A percentile compares a stretch with the other conserved stretches of the same genome.
These are phyloP conservation scores for Porphyrellus sp. DNA, from an alignment of 1,284 basidiomycete species.

Conservation along the genomic window DNA sequence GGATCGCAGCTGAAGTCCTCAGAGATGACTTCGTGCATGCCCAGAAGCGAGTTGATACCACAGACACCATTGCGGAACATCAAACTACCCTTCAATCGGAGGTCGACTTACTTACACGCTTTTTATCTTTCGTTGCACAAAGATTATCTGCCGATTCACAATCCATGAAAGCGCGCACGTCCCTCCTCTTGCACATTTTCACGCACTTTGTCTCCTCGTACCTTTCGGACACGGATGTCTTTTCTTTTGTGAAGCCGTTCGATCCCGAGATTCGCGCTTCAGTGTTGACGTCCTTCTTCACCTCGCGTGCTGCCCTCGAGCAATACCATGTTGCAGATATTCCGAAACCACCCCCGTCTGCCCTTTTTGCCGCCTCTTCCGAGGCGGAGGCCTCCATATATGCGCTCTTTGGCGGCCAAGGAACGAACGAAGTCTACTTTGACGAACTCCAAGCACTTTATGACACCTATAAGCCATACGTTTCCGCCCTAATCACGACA, in stretches of 20 bases:
- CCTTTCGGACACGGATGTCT: slow-evolving; percentile 73
- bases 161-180: slow-evolving; percentile 55
- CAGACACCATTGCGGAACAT: slow-evolving; percentile 49
- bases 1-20: slow-evolving; percentile 86
- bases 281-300: slow-evolving; percentile 80
- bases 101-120: slow-evolving; percentile 76
- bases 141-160: slow-evolving; percentile 55
- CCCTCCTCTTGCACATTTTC: slow-evolving; percentile 71
- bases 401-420: slow-evolving; percentile 98
- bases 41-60: slow-evolving; percentile 53
- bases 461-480: slow-evolving; percentile 87
- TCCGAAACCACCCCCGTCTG: slow-evolving; percentile 64
- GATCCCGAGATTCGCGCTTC: slow-evolving; percentile 74
- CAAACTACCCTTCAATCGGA: slow-evolving; percentile 61
- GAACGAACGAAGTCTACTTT: slow-evolving; percentile 97
- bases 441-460: slow-evolving; percentile 92
- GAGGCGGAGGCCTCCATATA: slow-evolving; percentile 79
- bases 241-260: slow-evolving; percentile 75
- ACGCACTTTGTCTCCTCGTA: slow-evolving; percentile 77
- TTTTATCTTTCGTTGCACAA: slow-evolving; percentile 71
- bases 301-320: slow-evolving; percentile 73
- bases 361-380: slow-evolving; percentile 71
- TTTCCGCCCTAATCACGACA: slow-evolving; percentile 65
- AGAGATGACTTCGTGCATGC: slow-evolving; percentile 80
- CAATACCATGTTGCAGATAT: slow-evolving; percentile 55